Percentiles rank a stretch among this genome's conserved stretches.
Conservation (phyloP, 106 monocot species). For the Agapanthus africanus region DNA sequence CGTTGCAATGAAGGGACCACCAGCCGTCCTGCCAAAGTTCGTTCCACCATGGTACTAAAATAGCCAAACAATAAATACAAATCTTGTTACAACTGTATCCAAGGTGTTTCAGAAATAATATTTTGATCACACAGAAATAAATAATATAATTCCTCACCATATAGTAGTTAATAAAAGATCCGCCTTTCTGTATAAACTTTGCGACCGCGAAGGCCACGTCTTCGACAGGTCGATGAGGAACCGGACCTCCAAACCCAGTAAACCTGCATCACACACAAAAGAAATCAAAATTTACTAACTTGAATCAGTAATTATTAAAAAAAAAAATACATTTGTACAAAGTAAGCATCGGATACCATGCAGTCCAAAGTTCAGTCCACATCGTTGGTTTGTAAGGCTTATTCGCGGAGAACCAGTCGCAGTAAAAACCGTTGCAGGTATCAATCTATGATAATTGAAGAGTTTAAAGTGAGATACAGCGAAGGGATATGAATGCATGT, state of each 20-base stretch:
- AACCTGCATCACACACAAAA: too few relatives aligned
- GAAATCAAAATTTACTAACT: background rate
- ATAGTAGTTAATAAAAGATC: conserved; percentile 97
- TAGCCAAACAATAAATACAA: too few relatives aligned
- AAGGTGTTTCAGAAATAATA: too few relatives aligned
- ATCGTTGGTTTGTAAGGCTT: conserved; percentile 78
- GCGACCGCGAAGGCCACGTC: conserved; percentile 90
- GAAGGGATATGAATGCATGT: conserved; percentile 8
- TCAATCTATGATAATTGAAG: conserved; percentile 49
- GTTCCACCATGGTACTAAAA: conserved; percentile 1
- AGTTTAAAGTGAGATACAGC: background rate
- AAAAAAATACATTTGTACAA: too few relatives aligned
- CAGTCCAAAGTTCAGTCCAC: conserved; percentile 96
- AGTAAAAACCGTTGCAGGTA: conserved; percentile 94
- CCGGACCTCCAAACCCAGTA: conserved; percentile 75
- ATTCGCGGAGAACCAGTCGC: conserved; percentile 72
- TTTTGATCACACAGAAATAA: background rate
- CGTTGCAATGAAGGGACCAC: background rate
- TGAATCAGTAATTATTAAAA: background rate
- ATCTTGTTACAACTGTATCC: too few relatives aligned
- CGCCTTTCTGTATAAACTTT: conserved; percentile 93
- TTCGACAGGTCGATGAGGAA: conserved; percentile 83
- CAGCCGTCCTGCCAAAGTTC: background rate
- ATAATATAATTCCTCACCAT: conserved; percentile 49
- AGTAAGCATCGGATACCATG: conserved; percentile 69